A percentile compares a stretch with the other conserved stretches of the same genome.
phyloP scores from a whole-genome alignment of 805 yeast genomes.

The Candida vartiovaarae region DNA sequence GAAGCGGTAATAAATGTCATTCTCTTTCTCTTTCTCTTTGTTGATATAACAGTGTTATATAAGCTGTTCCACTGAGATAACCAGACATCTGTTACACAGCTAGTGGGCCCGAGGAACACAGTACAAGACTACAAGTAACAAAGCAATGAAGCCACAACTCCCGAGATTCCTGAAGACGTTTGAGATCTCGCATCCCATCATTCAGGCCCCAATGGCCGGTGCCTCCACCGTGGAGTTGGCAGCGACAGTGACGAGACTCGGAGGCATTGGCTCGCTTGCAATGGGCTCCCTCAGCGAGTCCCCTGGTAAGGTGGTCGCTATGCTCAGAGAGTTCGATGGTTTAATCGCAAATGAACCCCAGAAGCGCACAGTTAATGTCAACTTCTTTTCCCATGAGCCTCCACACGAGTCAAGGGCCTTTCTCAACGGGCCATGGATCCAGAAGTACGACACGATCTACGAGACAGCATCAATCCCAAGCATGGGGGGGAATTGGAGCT shows the following conservation, averaged over 20 bases:
- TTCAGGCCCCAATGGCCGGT: conserved; percentile 61
- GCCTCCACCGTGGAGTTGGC: conserved; percentile 40
- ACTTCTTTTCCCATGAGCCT: conserved; percentile 40
- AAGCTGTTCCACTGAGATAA: no score
- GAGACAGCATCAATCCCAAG: neutral
- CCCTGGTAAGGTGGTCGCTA: conserved; percentile 8
- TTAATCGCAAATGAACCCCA: conserved; percentile 2
- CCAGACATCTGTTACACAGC: no score
- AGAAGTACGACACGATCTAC: neutral
- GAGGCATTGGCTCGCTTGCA: conserved; percentile 46
- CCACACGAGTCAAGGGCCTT: conserved; percentile 6
- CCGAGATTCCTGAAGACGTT: conserved; percentile 15
- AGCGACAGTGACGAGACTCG: conserved; percentile 32
- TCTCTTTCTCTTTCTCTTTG: no score
- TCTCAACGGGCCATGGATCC: conserved; percentile 16
- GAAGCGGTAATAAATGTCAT: no score
- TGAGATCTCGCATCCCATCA: conserved; percentile 34
- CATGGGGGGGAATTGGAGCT: neutral
- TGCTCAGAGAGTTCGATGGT: conserved; percentile 9
- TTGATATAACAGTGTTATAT: no score
- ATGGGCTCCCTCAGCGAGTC: conserved; percentile 13
- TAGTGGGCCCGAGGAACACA: no score
- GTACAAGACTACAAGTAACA: neutral
- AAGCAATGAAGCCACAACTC: conserved; percentile 14
- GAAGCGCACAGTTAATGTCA: conserved; percentile 31